Evolutionary conservation across 2,329 filamentous ascomycete species (phyloP), one percentile per base, ranked within the genome.

Genomic region (Phialocephala subalpina): DNA sequence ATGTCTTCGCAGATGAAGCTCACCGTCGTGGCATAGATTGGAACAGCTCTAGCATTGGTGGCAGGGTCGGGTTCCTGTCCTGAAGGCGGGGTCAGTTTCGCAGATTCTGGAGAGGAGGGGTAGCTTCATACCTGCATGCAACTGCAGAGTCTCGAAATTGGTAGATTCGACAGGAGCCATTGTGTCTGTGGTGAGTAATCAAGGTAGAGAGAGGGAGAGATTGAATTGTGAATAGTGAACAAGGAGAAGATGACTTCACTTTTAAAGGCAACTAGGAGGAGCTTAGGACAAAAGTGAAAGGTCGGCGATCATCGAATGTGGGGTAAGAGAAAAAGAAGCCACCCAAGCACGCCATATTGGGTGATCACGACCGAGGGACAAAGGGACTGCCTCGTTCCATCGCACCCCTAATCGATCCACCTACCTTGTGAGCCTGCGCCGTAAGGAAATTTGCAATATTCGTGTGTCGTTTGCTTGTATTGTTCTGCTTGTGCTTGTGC

Each of bases 1-100:
- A 5, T 29, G 33, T 49, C 33, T 33, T 33, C 11, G 2, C 16
- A 58, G 25, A 29, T 40, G 58, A 29, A 9, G 36, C 60, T 56
- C 78, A 87, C 89, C n/a, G 91, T 95, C 5, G 94, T 94, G 16
- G 95, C 94, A 78, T 98, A 98, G 77, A 99, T 98, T 62, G 96
- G 96, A 9, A 97, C 94, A 56, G 95, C 96, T 74, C 96, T 89
- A 29, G 96, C 86, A 67, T 97, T 95, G 68, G 95, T 97, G 1
- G 89, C 79, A 29, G 92, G 82, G 78, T 98, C 96, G 27, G 92
- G 89, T 74, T 89, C 84, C 73, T 97, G 92, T 68, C 93, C 97
- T 67, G 9, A 9, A 7, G 38, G 58, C 71, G 58, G 73, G 70
- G 42, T 42, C 67, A 45, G 53, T 57, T 57, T 49, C 29, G 56